phyloP scores from a whole-genome alignment of 345 rosid species.

The Dovyalis caffra region DNA sequence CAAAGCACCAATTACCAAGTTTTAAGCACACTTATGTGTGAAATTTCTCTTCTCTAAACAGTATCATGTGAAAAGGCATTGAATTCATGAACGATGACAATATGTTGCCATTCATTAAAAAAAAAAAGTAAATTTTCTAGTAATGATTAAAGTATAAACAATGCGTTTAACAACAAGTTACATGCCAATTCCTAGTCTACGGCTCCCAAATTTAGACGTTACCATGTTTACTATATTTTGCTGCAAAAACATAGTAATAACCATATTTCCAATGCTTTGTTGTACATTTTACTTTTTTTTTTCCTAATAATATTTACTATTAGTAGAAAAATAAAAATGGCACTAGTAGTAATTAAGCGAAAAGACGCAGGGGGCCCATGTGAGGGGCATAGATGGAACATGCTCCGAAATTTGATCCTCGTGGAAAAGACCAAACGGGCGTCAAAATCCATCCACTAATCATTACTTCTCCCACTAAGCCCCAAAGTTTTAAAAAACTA shows the following conservation, averaged over 20 bases:
- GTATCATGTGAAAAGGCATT: not conserved
- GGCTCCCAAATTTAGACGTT: too few relatives aligned
- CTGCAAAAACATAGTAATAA: too few relatives aligned
- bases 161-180: not conserved
- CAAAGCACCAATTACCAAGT: not conserved
- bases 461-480: constrained; percentile 28
- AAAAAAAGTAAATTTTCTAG: not conserved
- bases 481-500: not conserved
- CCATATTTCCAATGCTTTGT: not conserved
- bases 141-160: not conserved
- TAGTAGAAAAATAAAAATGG: not conserved
- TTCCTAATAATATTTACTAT: not conserved
- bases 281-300: not conserved
- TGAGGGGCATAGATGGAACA: constrained; percentile 52
- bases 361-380: constrained; percentile 31
- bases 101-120: not conserved
- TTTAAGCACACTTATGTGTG: not conserved
- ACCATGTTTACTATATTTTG: too few relatives aligned
- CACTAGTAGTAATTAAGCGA: not conserved
- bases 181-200: not conserved
- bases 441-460: constrained; percentile 24
- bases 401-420: constrained; percentile 41
- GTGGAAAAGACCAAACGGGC: constrained; percentile 36
- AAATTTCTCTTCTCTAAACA: not conserved
- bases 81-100: not conserved